phyloP scores from a whole-genome alignment of 2,329 filamentous ascomycete species.

The Metarhizium album region DNA sequence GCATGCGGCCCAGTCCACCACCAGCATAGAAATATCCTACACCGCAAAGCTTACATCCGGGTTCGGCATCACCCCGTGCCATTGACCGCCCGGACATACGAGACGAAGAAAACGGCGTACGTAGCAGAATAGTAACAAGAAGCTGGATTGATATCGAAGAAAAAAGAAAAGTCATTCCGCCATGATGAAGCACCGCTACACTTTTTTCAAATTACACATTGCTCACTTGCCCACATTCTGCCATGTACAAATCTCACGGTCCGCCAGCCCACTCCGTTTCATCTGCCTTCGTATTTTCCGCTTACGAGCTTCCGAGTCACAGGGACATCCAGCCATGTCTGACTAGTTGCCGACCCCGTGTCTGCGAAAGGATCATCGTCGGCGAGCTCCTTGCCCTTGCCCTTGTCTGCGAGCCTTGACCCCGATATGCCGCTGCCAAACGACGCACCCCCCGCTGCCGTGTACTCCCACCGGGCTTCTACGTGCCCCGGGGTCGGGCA shows the following conservation, averaged over 20 bases:
- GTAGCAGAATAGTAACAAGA: neutral
- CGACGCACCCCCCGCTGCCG: conserved; percentile 28
- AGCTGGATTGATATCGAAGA: conserved; percentile 2
- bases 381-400: conserved; percentile 40
- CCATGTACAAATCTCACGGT: neutral
- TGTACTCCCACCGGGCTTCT: conserved; percentile 71
- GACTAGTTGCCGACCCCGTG: conserved; percentile 18
- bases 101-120: neutral
- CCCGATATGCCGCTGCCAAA: conserved; percentile 55
- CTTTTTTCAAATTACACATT: neutral
- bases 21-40: too few relatives aligned
- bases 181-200: conserved; percentile 1
- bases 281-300: conserved; percentile 60
- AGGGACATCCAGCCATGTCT: conserved; percentile 56
- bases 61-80: too few relatives aligned
- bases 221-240: neutral
- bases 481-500: conserved; percentile 64
- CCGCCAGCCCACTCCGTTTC: neutral
- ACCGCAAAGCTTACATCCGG: too few relatives aligned
- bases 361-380: conserved; percentile 62
- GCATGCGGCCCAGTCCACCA: too few relatives aligned
- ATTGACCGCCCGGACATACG: neutral
- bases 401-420: conserved; percentile 38
- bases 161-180: conserved; percentile 1
- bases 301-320: conserved; percentile 57